Conservation (phyloP, 345 rosid genomes). For the Linum usitatissimum region DNA sequence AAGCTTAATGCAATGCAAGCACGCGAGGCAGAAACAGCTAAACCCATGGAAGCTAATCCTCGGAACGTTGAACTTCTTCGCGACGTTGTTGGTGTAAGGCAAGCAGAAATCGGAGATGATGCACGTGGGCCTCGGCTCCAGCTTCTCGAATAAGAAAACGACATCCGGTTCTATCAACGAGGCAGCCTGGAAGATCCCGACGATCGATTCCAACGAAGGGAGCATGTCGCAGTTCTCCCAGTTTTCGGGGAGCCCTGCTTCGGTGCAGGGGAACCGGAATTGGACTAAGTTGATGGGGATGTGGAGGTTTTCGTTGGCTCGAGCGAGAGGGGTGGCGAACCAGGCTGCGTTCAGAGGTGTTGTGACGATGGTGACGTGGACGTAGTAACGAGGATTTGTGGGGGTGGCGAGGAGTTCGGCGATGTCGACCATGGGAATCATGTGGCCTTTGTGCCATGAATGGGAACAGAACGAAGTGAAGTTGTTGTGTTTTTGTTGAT, state of each 20-base stretch:
- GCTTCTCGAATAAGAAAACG: background rate
- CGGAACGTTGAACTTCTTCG: conserved; percentile 1
- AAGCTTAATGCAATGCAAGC: background rate
- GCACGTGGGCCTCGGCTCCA: background rate
- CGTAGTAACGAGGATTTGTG: background rate
- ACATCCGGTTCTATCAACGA: background rate
- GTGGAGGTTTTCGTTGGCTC: background rate
- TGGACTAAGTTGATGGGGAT: background rate
- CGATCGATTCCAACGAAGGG: background rate
- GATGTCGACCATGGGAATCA: conserved; percentile 5
- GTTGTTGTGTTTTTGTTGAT: background rate
- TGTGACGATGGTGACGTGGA: background rate
- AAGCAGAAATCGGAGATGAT: background rate
- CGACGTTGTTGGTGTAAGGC: background rate
- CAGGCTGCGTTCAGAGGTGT: background rate
- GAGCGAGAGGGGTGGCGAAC: background rate
- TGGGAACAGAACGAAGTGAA: background rate
- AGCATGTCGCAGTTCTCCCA: conserved; percentile 2
- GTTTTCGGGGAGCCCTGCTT: conserved; percentile 1
- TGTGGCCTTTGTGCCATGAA: conserved; percentile 5
- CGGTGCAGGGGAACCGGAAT: background rate
- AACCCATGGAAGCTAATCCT: conserved; percentile 1
- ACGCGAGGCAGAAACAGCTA: background rate
- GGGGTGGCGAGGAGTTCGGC: background rate
- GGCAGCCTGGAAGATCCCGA: background rate